Evolutionary conservation across 2,329 filamentous ascomycete species (phyloP).

Genomic region (Pseudocercospora crystallina): DNA sequence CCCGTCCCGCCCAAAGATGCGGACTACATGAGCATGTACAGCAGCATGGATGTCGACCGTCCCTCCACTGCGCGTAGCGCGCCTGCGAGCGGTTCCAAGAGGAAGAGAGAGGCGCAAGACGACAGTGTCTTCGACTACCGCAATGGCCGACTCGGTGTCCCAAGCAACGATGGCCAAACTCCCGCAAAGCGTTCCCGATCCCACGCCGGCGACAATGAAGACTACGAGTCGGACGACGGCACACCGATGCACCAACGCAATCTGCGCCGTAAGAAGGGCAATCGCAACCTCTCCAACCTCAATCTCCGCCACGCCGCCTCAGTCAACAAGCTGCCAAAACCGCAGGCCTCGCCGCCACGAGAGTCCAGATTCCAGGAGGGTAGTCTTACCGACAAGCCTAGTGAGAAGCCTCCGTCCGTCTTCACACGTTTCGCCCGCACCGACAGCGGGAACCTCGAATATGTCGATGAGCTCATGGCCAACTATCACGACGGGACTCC

Average conservation of each 20-base stretch:
- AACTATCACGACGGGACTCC: constrained; percentile 35
- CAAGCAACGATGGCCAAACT: constrained; percentile 24
- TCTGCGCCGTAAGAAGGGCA: constrained; percentile 36
- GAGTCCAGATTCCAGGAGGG: constrained; percentile 72
- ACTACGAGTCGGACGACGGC: constrained; percentile 26
- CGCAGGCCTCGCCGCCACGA: constrained; percentile 37
- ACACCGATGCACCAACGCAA: constrained; percentile 28
- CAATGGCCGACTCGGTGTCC: constrained; percentile 21
- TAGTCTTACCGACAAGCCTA: constrained; percentile 80
- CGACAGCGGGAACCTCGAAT: constrained; percentile 31
- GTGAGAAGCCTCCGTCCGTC: constrained; percentile 66
- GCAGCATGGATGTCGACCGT: constrained; percentile 23
- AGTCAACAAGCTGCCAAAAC: constrained; percentile 19
- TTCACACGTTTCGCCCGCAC: constrained; percentile 54
- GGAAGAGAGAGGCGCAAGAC: constrained; percentile 29
- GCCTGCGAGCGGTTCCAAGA: constrained; percentile 31
- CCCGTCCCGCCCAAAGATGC: constrained; percentile 34
- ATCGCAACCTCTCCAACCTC: constrained; percentile 35
- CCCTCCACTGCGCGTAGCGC: constrained; percentile 16
- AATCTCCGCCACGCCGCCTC: constrained; percentile 36
- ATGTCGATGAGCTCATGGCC: constrained; percentile 41
- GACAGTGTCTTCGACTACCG: constrained; percentile 20
- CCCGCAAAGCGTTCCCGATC: constrained; percentile 33
- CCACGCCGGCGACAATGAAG: constrained; percentile 14
- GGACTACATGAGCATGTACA: constrained; percentile 12